These are phyloP conservation scores for Avena insularis DNA, from an alignment of 176 grass and related monocot species.

Conservation along the genomic window DNA sequence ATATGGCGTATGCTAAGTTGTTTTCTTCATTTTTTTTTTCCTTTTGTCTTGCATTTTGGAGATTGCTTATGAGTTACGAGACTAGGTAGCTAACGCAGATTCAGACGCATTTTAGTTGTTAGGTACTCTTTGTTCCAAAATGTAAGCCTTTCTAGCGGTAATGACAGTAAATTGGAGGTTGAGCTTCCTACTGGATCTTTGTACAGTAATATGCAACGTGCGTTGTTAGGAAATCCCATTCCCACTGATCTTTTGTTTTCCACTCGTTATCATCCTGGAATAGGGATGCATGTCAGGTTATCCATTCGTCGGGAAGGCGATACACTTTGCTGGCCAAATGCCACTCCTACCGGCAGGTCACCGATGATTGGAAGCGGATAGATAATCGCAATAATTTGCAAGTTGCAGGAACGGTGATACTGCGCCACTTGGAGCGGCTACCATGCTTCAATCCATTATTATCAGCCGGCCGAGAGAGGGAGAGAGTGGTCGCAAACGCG, in stretches of 20 bases:
- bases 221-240: neutral
- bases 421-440: constrained; percentile 41
- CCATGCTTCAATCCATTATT: neutral
- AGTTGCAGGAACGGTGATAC: constrained; percentile 32
- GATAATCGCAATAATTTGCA: constrained; percentile 31
- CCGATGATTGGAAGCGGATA: constrained; percentile 40
- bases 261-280: neutral
- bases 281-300: neutral
- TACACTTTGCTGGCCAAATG: neutral
- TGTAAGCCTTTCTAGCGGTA: neutral
- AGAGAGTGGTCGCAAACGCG: constrained; percentile 18
- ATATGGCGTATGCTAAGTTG: neutral
- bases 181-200: neutral
- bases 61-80: neutral
- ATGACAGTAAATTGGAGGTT: neutral
- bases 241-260: neutral
- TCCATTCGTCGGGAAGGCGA: neutral
- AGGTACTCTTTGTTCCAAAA: too few relatives aligned
- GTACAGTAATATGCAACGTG: neutral
- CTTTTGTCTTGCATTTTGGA: neutral
- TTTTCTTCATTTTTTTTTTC: neutral
- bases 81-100: neutral
- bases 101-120: neutral
- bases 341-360: neutral
- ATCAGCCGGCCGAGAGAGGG: too few relatives aligned